Conservation (phyloP, 371 early-diverging fungal genomes). For the Syncephalastrum racemosum region DNA sequence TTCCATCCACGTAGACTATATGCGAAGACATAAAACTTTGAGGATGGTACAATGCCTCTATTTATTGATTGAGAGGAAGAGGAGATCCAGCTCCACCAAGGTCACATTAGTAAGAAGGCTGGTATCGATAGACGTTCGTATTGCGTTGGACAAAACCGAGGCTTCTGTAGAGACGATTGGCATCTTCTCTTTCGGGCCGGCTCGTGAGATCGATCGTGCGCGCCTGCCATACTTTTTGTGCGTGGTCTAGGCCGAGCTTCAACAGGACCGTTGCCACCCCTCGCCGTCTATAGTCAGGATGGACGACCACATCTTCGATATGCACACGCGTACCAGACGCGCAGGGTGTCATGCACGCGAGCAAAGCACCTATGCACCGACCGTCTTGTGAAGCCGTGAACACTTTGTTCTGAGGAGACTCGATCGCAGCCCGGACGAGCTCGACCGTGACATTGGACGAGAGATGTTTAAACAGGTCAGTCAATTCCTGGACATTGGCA, state of each 20-base stretch:
- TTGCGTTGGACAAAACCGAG: conserved; percentile 46
- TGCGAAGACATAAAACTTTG: too few relatives aligned
- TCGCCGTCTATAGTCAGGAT: conserved; percentile 22
- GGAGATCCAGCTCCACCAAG: too few relatives aligned
- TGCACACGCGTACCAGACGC: conserved; percentile 43
- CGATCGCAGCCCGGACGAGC: too few relatives aligned
- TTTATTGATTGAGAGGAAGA: too few relatives aligned
- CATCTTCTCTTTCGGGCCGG: conserved; percentile 42
- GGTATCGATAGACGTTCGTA: conserved; percentile 45
- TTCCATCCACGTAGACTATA: too few relatives aligned
- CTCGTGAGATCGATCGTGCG: conserved; percentile 47
- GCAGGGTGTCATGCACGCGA: conserved; percentile 29
- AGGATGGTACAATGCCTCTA: too few relatives aligned
- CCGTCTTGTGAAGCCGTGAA: too few relatives aligned
- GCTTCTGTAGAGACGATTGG: conserved; percentile 44
- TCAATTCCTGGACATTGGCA: too few relatives aligned
- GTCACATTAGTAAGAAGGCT: neutral
- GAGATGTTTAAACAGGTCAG: too few relatives aligned
- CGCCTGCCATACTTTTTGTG: conserved; percentile 18
- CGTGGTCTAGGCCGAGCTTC: conserved; percentile 25
- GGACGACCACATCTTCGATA: conserved; percentile 49
- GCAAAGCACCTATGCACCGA: conserved; percentile 21
- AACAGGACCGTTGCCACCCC: conserved; percentile 36
- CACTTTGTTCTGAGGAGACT: too few relatives aligned
- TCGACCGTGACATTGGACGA: too few relatives aligned